Evolutionary conservation across 495 filamentous ascomycete genomes (phyloP).

Genomic region (Penicillium tannophilum): DNA sequence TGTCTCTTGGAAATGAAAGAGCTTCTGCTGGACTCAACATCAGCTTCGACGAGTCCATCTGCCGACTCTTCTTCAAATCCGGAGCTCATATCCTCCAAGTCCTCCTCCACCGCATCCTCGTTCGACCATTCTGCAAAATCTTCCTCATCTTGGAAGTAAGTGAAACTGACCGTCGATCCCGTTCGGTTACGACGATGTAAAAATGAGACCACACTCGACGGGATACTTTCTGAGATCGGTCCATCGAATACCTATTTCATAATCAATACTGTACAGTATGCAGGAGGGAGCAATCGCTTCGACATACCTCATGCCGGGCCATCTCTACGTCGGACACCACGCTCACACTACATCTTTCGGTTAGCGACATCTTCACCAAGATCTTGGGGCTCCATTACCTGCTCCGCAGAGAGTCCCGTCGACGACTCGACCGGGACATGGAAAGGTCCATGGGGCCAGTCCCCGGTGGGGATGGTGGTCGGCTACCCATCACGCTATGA

Average conservation of each 20-base stretch:
- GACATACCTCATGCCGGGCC: slow-evolving; percentile 86
- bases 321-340: slow-evolving; percentile 97
- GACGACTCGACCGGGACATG: slow-evolving; percentile 33
- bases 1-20: slow-evolving; percentile 51
- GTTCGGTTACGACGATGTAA: slow-evolving; percentile 73
- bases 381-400: slow-evolving; percentile 42
- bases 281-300: background rate
- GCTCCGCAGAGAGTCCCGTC: slow-evolving; percentile 76
- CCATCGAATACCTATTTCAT: slow-evolving; percentile 78
- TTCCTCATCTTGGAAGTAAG: slow-evolving; percentile 73
- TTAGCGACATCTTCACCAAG: slow-evolving; percentile 23
- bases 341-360: slow-evolving; percentile 54
- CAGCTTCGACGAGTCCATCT: slow-evolving; percentile 33
- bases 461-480: slow-evolving; percentile 27
- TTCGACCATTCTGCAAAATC: slow-evolving; percentile 53
- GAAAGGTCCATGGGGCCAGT: slow-evolving; percentile 25
- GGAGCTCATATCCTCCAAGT: slow-evolving; percentile 37
- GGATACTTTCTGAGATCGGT: slow-evolving; percentile 91
- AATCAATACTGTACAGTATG: background rate
- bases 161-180: slow-evolving; percentile 85
- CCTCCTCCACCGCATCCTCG: slow-evolving; percentile 49
- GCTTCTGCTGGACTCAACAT: slow-evolving; percentile 37
- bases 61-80: slow-evolving; percentile 56
- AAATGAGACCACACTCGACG: slow-evolving; percentile 86
- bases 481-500: slow-evolving; percentile 26